These are phyloP conservation scores for Veloboletus limbatus DNA, from an alignment of 1,284 basidiomycete species.

Conservation along the genomic window DNA sequence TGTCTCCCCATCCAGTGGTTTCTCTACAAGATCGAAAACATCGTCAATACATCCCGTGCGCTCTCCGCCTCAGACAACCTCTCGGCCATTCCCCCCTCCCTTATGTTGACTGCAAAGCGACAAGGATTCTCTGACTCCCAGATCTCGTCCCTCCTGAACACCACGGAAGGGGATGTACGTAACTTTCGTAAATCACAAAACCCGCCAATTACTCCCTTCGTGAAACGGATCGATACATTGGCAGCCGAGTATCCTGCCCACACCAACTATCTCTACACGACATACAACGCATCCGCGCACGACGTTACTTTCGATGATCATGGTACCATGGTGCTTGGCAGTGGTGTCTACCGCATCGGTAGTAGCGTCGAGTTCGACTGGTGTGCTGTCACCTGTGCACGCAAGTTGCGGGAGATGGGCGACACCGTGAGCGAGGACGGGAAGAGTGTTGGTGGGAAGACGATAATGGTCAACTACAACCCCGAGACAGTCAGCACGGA, in stretches of 20 bases:
- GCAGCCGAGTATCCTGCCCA: conserved; percentile 98
- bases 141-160: conserved; percentile 75
- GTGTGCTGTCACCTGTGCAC: conserved; percentile 98
- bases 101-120: conserved; percentile 82
- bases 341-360: conserved; percentile 98
- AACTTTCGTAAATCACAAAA: conserved; percentile 82
- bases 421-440: conserved; percentile 44
- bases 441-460: conserved; percentile 37
- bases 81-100: conserved; percentile 60
- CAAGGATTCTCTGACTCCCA: conserved; percentile 96
- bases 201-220: conserved; percentile 82
- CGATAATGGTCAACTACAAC: conserved; percentile 99
- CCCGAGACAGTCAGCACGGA: conserved; percentile 99
- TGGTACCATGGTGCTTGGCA: conserved; percentile 99
- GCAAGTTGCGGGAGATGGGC: conserved; percentile 88
- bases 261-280: conserved; percentile 99
- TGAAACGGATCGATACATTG: conserved; percentile 99
- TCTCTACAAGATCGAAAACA: conserved; percentile 98
- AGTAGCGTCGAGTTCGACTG: conserved; percentile 99
- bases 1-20: conserved; percentile 68
- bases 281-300: conserved; percentile 96
- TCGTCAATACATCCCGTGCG: conserved; percentile 79
- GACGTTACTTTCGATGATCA: conserved; percentile 96
- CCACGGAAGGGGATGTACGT: conserved; percentile 78
- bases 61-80: conserved; percentile 71